Percentiles rank a stretch among this genome's conserved stretches.
Conservation (phyloP, 2,329 filamentous ascomycete genomes). For the Uncinocarpus reesii region DNA sequence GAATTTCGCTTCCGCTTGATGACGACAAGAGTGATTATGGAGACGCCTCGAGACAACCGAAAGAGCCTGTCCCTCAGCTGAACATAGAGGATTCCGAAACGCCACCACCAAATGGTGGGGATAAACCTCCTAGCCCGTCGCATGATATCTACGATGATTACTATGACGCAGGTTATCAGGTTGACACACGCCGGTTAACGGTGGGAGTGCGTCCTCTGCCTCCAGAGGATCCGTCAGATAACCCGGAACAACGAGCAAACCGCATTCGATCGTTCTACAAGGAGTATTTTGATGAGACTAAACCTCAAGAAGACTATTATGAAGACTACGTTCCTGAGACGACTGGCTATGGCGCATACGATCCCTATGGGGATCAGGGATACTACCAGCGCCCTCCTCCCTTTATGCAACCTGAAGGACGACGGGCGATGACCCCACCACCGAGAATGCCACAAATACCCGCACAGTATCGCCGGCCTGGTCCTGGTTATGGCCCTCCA, state of each 20-base stretch:
- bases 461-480: constrained; percentile 19
- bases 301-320: constrained; percentile 51
- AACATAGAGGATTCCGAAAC: constrained; percentile 20
- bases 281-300: constrained; percentile 92
- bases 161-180: constrained; percentile 18
- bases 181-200: constrained; percentile 44
- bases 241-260: constrained; percentile 89
- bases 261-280: constrained; percentile 98
- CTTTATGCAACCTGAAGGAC: constrained; percentile 72
- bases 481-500: constrained; percentile 24
- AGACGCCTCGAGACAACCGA: constrained; percentile 41
- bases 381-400: constrained; percentile 40
- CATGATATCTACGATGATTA: constrained; percentile 20
- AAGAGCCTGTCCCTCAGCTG: constrained; percentile 34
- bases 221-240: constrained; percentile 74
- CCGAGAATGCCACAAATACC: constrained; percentile 56
- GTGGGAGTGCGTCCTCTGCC: constrained; percentile 72
- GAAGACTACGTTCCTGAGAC: constrained; percentile 67
- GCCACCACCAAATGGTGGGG: neutral
- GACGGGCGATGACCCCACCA: constrained; percentile 92
- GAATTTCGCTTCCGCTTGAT: constrained; percentile 35
- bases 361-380: constrained; percentile 19
- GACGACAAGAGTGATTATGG: constrained; percentile 47
- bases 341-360: constrained; percentile 55
- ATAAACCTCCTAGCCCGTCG: constrained; percentile 13